Evolutionary conservation across 352 stramenopile species (phyloP), one percentile per base, ranked within the genome.

Genomic region (Globisporangium takayamanum): DNA sequence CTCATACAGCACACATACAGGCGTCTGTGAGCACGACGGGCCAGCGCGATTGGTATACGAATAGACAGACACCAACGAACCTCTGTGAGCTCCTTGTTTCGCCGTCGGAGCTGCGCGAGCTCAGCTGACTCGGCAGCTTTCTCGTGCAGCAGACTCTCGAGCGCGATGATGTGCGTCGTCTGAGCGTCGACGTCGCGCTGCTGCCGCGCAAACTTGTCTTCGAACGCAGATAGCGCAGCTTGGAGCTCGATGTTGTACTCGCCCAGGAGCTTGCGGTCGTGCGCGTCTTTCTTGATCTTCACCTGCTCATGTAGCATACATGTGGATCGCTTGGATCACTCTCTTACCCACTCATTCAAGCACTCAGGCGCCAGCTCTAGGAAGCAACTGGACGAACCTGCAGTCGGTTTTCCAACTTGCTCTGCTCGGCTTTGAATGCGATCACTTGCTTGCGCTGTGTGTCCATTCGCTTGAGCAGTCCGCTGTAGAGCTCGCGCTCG

Each of bases 161-260:
- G 64, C 55, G 87, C 79, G 45, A 90, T 67, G 30, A 89, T 82
- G 25, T 66, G 72, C 15, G 74, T 63, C 20, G 78, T 73, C 61
- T 88, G 77, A n/a, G 62, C 37, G 52, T 90, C 74, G 61, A 80
- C 74, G 12, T 90, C 80, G 4, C 57, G 58, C 59, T 89, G 64
- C 47, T 88, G 67, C 52, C 64, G 65, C 15, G 15, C 48, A 0
- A 83, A 61, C 22, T 75, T 73, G 50, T 77, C 67, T 52, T 93
- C 76, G 60, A 88, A 74, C 8, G 62, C 54, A 16, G 64, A 66
- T 22, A 89, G 60, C 42, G 74, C 55, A 26, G 87, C 69, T 44
- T 91, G 79, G 12, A 92, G 69, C 65, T 91, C 81, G 47, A 93
- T 71, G 48, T 93, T 93, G 67, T 89, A 79, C 59, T 91, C 84